Base-by-base conservation (phyloP, 306 rosid genomes). In the Glycyrrhiza uralensis region DNA sequence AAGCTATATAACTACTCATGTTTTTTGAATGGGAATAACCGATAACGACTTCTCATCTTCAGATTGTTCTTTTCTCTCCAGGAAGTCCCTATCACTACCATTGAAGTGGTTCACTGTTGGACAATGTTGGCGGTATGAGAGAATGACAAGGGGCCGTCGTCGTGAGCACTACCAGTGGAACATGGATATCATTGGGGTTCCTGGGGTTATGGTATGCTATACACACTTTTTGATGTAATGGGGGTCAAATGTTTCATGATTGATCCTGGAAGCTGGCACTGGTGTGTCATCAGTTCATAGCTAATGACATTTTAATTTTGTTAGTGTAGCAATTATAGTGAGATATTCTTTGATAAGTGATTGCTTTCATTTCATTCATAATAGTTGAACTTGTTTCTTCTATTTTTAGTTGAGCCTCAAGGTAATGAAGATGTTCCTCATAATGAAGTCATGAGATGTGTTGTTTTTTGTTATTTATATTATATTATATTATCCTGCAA, bases 151-250 rank as follows among this genome's bases (percentile, higher is more conserved):
- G 81, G 97, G 98, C 8, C 88, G 98, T 59, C 94, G 95, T 36
- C 85, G 98, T 44, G 98, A 93, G 87, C 98, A 93, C 69, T 93
- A 91, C 52, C 98, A 94, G 51, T 94, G 98, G 98, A 94, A 94
- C 71, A 94, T 94, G 98, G 97, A 94, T 78, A 89, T 91, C 59
- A 82, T 94, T 64, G 98, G 98, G 77, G 95, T 94, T 51, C 87
- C 92, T 11, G 98, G 86, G 47, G 92, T 94, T 65, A 87, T 74
- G 87, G 98, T 91, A 89, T 29, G 52, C 61, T 56, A 51, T 55
- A 24, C 35, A 58, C 51, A 23, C 49, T 61, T 41, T 68, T 72
- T 66, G 55, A n/a, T 61, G 56, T 63, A 55, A 35, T 33, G 61
- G 30, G 14, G 18, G 44, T 71, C 35, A 11, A 23, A 39, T 45